These are phyloP conservation scores for Poa annua DNA, from an alignment of 176 grass and related monocot genomes.

Conservation along the genomic window DNA sequence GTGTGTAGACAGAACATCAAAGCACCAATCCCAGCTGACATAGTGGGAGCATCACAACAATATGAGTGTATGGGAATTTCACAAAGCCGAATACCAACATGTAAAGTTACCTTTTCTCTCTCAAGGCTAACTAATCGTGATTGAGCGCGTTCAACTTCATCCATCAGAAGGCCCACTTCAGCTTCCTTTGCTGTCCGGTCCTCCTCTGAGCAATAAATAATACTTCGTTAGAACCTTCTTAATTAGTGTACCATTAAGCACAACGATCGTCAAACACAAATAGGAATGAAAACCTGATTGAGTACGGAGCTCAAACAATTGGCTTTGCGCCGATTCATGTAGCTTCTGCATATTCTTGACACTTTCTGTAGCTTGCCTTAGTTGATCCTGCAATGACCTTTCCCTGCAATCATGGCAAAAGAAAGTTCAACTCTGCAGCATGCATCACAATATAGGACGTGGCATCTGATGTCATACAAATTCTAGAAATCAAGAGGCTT, in stretches of 20 bases:
- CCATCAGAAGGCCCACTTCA: constrained; percentile 91
- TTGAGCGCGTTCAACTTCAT: constrained; percentile 98
- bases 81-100: constrained; percentile 10
- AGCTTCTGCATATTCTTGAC: constrained; percentile 99
- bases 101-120: constrained; percentile 84
- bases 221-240: constrained; percentile 33
- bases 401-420: constrained; percentile 62
- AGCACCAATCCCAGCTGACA: background rate
- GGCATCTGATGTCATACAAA: background rate
- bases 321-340: constrained; percentile 91
- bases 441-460: background rate
- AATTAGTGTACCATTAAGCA: background rate
- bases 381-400: constrained; percentile 85
- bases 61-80: background rate
- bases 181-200: constrained; percentile 85
- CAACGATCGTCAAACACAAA: constrained; percentile 3
- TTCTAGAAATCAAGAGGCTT: constrained; percentile 2
- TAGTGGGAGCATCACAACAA: background rate
- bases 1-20: no score
- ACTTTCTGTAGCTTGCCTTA: constrained; percentile 97
- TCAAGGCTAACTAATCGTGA: constrained; percentile 91
- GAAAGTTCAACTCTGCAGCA: constrained; percentile 38
- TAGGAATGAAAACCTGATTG: constrained; percentile 76
- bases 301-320: constrained; percentile 96
- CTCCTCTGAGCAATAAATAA: constrained; percentile 72